These are phyloP conservation scores for Microthyrium microscopicum DNA, from an alignment of 2,329 filamentous ascomycete genomes.

Conservation along the genomic window DNA sequence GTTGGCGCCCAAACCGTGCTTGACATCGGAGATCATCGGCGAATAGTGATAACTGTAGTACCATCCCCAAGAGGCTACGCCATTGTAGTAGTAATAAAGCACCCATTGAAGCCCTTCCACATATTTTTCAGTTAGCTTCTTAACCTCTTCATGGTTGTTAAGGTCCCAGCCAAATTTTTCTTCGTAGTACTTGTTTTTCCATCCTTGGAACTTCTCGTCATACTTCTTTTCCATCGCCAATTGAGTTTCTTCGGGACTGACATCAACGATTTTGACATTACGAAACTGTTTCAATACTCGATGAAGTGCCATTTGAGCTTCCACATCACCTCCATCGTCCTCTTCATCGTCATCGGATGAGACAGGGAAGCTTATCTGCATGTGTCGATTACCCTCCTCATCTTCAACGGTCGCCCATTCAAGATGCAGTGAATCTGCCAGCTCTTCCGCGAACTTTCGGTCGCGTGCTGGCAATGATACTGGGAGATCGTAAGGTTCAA, in stretches of 20 bases:
- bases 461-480: conserved; percentile 61
- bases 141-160: conserved; percentile 65
- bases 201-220: conserved; percentile 72
- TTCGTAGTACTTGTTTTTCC: conserved; percentile 90
- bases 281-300: conserved; percentile 84
- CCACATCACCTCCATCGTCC: conserved; percentile 51
- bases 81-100: conserved; percentile 91
- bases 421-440: conserved; percentile 53
- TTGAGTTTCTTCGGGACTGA: conserved; percentile 63
- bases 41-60: conserved; percentile 95
- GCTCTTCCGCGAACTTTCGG: conserved; percentile 80
- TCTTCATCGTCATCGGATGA: conserved; percentile 38
- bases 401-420: conserved; percentile 48
- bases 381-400: conserved; percentile 47
- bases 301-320: conserved; percentile 64
- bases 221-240: conserved; percentile 70
- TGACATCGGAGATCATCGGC: conserved; percentile 83
- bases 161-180: conserved; percentile 82
- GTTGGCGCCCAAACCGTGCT: conserved; percentile 70
- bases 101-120: conserved; percentile 98
- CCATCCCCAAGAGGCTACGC: conserved; percentile 97
- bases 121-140: conserved; percentile 80
- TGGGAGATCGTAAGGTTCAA: conserved; percentile 57
- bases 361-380: conserved; percentile 45
- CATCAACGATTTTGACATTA: conserved; percentile 69